A percentile compares a stretch with the other conserved stretches of the same genome.
Conservation (phyloP, 31 red algal genomes). For the Bonnemaisonia californica region DNA sequence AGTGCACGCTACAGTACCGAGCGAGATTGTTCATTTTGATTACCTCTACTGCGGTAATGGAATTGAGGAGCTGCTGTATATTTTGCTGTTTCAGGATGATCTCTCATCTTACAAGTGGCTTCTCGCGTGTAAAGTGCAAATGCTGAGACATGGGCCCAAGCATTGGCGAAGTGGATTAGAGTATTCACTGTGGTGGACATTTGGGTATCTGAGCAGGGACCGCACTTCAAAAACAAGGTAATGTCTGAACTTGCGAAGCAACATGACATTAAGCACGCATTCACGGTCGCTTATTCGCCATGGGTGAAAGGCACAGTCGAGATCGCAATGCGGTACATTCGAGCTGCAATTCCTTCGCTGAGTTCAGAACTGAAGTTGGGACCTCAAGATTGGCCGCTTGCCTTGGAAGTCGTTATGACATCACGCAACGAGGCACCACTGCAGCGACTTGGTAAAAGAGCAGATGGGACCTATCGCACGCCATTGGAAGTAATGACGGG, state of each 20-base stretch:
- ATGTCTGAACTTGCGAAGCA: neutral
- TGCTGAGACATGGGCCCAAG: neutral
- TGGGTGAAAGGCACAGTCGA: neutral
- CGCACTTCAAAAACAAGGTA: conserved; percentile 8
- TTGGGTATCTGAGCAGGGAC: neutral
- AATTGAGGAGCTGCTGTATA: neutral
- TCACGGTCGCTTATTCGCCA: neutral
- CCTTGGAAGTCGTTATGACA: neutral
- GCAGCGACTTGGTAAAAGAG: neutral
- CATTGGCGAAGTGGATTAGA: neutral
- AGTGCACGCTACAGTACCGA: neutral
- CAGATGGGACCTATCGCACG: neutral
- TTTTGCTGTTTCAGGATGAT: neutral
- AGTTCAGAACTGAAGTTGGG: neutral
- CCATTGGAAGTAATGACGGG: neutral
- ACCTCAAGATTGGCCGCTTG: neutral
- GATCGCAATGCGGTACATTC: too few relatives aligned
- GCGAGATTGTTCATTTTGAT: neutral
- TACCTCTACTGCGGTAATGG: neutral
- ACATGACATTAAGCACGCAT: neutral
- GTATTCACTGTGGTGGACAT: neutral
- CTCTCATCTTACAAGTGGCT: neutral
- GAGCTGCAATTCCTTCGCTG: neutral
- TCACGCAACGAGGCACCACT: neutral
- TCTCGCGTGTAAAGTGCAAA: neutral